Evolutionary conservation across 1,139 yeast genomes (phyloP).

Genomic region (Lodderomyces orthopsilosis): DNA sequence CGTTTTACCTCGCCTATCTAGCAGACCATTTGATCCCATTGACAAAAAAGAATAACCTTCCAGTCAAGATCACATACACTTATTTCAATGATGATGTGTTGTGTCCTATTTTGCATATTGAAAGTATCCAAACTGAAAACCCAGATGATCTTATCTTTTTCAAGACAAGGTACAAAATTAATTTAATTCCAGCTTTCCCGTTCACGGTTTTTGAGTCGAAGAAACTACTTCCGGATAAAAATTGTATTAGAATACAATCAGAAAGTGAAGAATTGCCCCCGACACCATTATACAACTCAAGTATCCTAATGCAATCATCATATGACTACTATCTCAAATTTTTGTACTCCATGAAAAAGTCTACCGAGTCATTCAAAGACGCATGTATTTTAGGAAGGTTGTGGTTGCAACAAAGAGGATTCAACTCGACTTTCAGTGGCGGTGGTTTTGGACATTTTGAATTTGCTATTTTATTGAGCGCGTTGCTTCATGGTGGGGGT

Average conservation of each 20-base stretch:
- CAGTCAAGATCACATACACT: conserved; percentile 54
- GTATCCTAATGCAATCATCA: conserved; percentile 67
- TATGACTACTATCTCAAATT: conserved; percentile 70
- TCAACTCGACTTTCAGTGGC: conserved; percentile 55
- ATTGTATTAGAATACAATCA: conserved; percentile 70
- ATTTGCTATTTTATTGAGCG: conserved; percentile 77
- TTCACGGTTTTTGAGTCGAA: conserved; percentile 67
- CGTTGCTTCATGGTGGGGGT: conserved; percentile 84
- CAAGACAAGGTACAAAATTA: conserved; percentile 69
- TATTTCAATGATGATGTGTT: conserved; percentile 65
- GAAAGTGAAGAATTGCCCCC: conserved; percentile 55
- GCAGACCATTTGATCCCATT: conserved; percentile 60
- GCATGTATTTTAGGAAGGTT: conserved; percentile 85
- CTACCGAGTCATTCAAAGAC: conserved; percentile 81
- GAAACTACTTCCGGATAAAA: conserved; percentile 75
- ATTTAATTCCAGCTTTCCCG: conserved; percentile 72
- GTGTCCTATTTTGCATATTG: conserved; percentile 60
- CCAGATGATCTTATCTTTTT: conserved; percentile 53
- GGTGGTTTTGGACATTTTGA: conserved; percentile 95
- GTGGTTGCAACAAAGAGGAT: conserved; percentile 88
- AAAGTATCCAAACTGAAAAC: conserved; percentile 48
- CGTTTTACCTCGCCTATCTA: conserved; percentile 79
- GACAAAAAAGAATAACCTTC: conserved; percentile 52
- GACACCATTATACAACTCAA: conserved; percentile 82
- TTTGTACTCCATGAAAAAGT: conserved; percentile 70